These are phyloP conservation scores for Phialophora tarda DNA, from an alignment of 2,329 filamentous ascomycete species.

Conservation along the genomic window DNA sequence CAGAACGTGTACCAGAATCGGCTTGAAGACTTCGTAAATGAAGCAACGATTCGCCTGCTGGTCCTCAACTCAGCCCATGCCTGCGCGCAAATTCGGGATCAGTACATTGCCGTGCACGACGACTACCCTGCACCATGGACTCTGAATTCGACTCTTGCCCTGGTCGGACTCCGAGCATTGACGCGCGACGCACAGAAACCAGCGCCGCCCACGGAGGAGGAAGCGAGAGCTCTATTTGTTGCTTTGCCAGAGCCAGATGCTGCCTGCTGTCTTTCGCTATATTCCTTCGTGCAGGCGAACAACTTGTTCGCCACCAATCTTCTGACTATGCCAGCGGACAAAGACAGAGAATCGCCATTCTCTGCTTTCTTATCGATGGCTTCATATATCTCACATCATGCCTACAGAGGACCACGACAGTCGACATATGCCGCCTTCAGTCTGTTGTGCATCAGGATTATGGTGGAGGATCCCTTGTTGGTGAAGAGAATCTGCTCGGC, in stretches of 20 bases:
- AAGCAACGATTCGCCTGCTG: conserved; percentile 81
- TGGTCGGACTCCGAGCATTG: conserved; percentile 81
- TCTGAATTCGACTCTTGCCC: conserved; percentile 76
- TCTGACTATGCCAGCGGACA: conserved; percentile 65
- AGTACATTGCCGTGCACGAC: conserved; percentile 85
- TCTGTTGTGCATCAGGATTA: conserved; percentile 80
- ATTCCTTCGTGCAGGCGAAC: conserved; percentile 93
- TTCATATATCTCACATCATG: conserved; percentile 92
- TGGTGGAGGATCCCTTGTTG: conserved; percentile 82
- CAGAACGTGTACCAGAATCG: conserved; percentile 94
- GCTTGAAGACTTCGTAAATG: conserved; percentile 94
- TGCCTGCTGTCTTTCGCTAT: conserved; percentile 80
- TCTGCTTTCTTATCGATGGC: conserved; percentile 83
- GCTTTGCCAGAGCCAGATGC: conserved; percentile 80
- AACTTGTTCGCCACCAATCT: conserved; percentile 92
- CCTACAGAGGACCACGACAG: conserved; percentile 78
- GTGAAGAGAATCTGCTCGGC: conserved; percentile 85
- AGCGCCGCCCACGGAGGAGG: conserved; percentile 70
- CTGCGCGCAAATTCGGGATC: conserved; percentile 70
- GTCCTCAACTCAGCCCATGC: conserved; percentile 75
- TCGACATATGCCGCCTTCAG: conserved; percentile 84
- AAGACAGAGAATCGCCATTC: conserved; percentile 74
- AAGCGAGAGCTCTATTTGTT: conserved; percentile 79
- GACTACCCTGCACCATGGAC: conserved; percentile 91
- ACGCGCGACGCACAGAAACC: conserved; percentile 70